phyloP scores from a whole-genome alignment of 2,329 filamentous ascomycete species.

The Gaeumannomyces tritici region DNA sequence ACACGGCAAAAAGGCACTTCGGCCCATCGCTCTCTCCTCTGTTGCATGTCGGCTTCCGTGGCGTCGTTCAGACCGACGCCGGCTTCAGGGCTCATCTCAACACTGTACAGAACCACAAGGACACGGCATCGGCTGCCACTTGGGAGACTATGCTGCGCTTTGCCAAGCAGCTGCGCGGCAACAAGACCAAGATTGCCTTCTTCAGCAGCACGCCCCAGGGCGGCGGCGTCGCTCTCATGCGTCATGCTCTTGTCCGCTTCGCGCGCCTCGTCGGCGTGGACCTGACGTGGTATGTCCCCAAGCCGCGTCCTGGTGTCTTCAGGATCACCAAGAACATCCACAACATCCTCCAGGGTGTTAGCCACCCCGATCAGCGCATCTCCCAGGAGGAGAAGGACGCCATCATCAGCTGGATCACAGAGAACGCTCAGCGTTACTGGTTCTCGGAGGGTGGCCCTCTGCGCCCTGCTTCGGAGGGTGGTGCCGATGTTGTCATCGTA shows the following conservation, averaged over 20 bases:
- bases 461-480: constrained; percentile 53
- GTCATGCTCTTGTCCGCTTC: constrained; percentile 68
- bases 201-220: constrained; percentile 75
- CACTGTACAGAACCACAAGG: constrained; percentile 45
- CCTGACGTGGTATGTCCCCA: constrained; percentile 70
- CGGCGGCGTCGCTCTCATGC: constrained; percentile 75
- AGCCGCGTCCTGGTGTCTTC: constrained; percentile 70
- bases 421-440: constrained; percentile 71
- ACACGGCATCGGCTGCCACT: constrained; percentile 50
- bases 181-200: constrained; percentile 62
- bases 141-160: constrained; percentile 58
- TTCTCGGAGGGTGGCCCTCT: constrained; percentile 58
- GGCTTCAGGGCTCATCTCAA: constrained; percentile 53
- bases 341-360: constrained; percentile 79
- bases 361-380: constrained; percentile 54
- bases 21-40: constrained; percentile 63
- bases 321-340: constrained; percentile 80
- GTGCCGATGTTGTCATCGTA: constrained; percentile 64
- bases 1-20: constrained; percentile 43
- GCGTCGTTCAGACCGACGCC: constrained; percentile 61
- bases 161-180: constrained; percentile 50
- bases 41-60: constrained; percentile 56
- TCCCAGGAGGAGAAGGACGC: constrained; percentile 48
- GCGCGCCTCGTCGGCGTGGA: constrained; percentile 57
- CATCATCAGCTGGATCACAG: constrained; percentile 62